A percentile compares a stretch with the other conserved stretches of the same genome.
phyloP scores from a whole-genome alignment of 768 basidiomycete species.

The Albatrellus ellisii region DNA sequence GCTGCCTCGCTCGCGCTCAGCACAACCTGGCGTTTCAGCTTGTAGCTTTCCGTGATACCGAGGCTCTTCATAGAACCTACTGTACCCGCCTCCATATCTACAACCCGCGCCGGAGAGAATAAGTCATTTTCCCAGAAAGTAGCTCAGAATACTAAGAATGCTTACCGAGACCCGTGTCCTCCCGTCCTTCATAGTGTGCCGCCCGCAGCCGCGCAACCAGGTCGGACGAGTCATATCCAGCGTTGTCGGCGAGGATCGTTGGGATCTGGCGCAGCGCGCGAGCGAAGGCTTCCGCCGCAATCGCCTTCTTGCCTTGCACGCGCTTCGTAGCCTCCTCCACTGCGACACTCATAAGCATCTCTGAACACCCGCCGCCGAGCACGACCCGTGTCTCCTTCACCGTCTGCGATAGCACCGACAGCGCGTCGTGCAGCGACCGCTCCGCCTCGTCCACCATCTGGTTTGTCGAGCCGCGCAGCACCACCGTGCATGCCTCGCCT shows the following conservation, averaged over 20 bases:
- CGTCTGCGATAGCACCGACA: conserved; percentile 94
- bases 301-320: conserved; percentile 88
- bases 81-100: conserved; percentile 81
- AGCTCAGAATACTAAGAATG: conserved; percentile 4
- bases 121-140: not conserved
- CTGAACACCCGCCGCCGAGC: conserved; percentile 93
- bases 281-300: conserved; percentile 88
- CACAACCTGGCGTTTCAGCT: conserved; percentile 92
- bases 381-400: conserved; percentile 93
- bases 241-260: conserved; percentile 93
- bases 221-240: conserved; percentile 95
- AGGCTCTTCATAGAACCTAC: conserved; percentile 82
- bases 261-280: conserved; percentile 90
- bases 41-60: conserved; percentile 94
- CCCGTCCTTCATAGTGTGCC: conserved; percentile 83
- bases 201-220: conserved; percentile 82
- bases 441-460: conserved; percentile 99
- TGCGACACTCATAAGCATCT: conserved; percentile 95
- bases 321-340: conserved; percentile 80
- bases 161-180: conserved; percentile 82
- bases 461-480: conserved; percentile 90
- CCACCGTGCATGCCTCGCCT: conserved; percentile 95
- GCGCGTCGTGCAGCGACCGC: conserved; percentile 92
- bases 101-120: not conserved
- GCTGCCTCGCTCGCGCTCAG: conserved; percentile 91